Conservation (phyloP, 345 rosid species). For the Euphorbia tirucalli region DNA sequence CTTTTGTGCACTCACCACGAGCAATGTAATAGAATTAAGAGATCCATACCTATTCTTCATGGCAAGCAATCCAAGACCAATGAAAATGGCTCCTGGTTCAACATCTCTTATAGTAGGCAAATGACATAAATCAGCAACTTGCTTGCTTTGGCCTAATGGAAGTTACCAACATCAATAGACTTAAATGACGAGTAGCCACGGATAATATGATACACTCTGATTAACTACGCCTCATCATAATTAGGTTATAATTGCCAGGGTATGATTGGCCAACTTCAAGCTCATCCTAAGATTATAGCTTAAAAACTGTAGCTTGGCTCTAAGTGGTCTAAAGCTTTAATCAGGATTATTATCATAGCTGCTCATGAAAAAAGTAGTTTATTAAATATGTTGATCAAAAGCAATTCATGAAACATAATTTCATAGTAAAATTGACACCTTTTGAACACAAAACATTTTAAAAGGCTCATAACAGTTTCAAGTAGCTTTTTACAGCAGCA, state of each 20-base stretch:
- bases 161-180: conserved; percentile 13
- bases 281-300: conserved; percentile 3
- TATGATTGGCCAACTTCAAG: not conserved
- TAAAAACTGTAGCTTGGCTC: conserved; percentile 4
- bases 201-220: not conserved
- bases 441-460: not conserved
- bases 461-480: not conserved
- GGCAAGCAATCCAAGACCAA: conserved; percentile 12
- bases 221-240: not conserved
- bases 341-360: not conserved
- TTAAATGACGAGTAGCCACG: conserved; percentile 2
- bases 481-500: not conserved
- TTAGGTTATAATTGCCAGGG: not conserved
- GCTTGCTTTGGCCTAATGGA: conserved; percentile 12
- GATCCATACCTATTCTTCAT: conserved; percentile 18
- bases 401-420: not conserved
- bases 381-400: not conserved
- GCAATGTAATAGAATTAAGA: conserved; percentile 3
- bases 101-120: conserved; percentile 7
- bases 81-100: conserved; percentile 11
- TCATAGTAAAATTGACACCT: not conserved
- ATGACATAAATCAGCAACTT: conserved; percentile 14
- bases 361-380: not conserved
- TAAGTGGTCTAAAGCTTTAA: not conserved
- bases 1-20: conserved; percentile 1